Evolutionary conservation across 768 basidiomycete genomes (phyloP), one percentile per base, ranked within the genome.

Genomic region (Boletus tomentosulus): DNA sequence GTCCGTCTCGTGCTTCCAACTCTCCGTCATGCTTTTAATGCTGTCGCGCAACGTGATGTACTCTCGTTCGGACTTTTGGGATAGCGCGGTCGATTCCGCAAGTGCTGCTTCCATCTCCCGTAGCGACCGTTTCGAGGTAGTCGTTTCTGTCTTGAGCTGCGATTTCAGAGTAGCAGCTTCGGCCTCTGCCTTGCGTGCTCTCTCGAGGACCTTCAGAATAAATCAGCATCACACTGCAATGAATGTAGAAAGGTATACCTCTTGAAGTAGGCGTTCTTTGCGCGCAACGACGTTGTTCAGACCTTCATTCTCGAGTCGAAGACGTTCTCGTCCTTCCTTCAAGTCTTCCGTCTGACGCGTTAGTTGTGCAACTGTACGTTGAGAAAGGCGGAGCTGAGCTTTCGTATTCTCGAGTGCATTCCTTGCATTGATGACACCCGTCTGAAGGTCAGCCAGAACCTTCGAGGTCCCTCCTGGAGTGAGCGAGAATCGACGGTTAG

Each of bases 331-430:
- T 3, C 83, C 86, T 67, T 94, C 92, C 67, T 92, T 93, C 66
- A 93, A 67, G 68, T 95, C 92, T 67, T 94, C 92, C 25, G 86
- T 87, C 70, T 89, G 89, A 42, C 91, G 75, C 37, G 91, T 92
- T 41, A 93, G 70, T 66, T 89, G 86, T 28, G 89, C 89, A 11
- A 93, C 92, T 46, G 83, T 85, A 54, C 91, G 76, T 66, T 95
- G 92, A 9, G 87, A 87, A 39, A 92, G 67, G 55, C 92, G 72
- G 43, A 95, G 74, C 66, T 95, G 92, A 19, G 81, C 73, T 65
- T 90, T 89, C 11, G 92, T 91, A 65, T 92, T 91, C 68, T 95
- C 92, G 53, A 95, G 74, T 47, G 89, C 89, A 56, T 83, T 86
- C 46, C 84, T 79, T 28, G 89, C 87, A 58, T 86, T 85, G 42